These are phyloP conservation scores for Marchantia polymorpha DNA, from an alignment of 225 moss, liverwort and hornwort species.

Conservation along the genomic window DNA sequence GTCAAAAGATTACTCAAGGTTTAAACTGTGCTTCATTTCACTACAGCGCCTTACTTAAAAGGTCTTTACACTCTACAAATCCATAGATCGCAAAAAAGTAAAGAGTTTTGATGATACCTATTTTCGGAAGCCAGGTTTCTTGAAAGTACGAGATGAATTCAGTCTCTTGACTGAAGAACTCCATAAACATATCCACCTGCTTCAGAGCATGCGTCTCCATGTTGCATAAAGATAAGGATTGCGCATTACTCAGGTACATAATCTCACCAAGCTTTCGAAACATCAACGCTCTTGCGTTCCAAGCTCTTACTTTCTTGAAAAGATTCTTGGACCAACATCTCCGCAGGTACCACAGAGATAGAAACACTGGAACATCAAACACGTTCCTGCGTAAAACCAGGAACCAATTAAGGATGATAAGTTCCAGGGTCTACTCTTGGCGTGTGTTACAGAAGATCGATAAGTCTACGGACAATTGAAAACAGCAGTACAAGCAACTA, in stretches of 20 bases:
- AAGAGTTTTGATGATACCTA: constrained; percentile 25
- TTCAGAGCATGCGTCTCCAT: constrained; percentile 54
- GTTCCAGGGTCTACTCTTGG: neutral
- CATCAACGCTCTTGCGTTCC: constrained; percentile 41
- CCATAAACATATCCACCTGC: constrained; percentile 39
- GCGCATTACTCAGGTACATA: constrained; percentile 43
- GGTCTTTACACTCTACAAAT: neutral
- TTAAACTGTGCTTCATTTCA: too few relatives aligned
- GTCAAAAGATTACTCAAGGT: too few relatives aligned
- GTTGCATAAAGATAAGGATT: constrained; percentile 44
- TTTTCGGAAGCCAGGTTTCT: constrained; percentile 37
- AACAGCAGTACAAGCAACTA: neutral
- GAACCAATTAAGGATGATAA: neutral
- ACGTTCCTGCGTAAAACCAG: constrained; percentile 39
- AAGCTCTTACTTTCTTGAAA: constrained; percentile 27
- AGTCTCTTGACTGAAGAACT: constrained; percentile 31
- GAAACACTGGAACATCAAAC: constrained; percentile 47
- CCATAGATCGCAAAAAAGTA: neutral
- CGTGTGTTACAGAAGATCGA: neutral
- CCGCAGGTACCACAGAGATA: constrained; percentile 48
- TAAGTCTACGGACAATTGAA: neutral
- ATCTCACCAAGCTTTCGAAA: constrained; percentile 49
- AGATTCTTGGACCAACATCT: constrained; percentile 48
- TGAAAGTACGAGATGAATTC: constrained; percentile 38
- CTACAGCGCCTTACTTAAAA: neutral